Evolutionary conservation across 2,329 filamentous ascomycete species (phyloP).

Genomic region (Cryphonectria radicalis): DNA sequence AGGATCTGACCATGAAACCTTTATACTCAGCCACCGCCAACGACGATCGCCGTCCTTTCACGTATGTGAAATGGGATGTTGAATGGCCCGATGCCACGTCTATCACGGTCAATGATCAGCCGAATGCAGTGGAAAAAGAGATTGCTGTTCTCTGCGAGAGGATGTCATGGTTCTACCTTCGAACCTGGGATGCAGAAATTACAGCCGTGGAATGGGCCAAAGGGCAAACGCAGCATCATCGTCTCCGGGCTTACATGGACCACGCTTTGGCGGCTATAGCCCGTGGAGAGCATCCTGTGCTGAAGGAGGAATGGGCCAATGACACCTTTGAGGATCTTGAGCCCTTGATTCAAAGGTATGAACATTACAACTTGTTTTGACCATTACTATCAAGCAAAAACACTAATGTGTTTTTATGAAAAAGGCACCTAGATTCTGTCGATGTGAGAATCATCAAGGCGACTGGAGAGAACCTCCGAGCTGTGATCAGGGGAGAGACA

Average conservation of each 20-base stretch:
- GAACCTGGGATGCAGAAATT: not conserved
- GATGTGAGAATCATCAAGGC: not conserved
- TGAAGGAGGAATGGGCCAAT: not conserved
- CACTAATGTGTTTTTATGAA: not conserved
- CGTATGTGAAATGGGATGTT: not conserved
- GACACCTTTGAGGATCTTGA: not conserved
- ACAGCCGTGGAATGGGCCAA: not conserved
- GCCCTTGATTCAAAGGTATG: not conserved
- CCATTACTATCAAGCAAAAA: not conserved
- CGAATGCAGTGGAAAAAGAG: not conserved
- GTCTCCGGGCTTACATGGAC: not conserved
- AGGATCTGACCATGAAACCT: not conserved
- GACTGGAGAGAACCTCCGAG: not conserved
- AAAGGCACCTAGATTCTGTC: not conserved
- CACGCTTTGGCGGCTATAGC: not conserved
- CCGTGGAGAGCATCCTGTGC: not conserved
- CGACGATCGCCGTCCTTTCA: not conserved
- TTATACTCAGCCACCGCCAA: not conserved
- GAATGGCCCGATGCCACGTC: not conserved
- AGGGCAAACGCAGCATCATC: not conserved
- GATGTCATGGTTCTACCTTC: not conserved
- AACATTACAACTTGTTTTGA: not conserved
- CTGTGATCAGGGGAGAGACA: not conserved
- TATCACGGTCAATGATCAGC: not conserved
- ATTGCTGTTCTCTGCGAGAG: not conserved